Evolutionary conservation across 495 filamentous ascomycete genomes (phyloP).

Genomic region (Filosporella fistucella): DNA sequence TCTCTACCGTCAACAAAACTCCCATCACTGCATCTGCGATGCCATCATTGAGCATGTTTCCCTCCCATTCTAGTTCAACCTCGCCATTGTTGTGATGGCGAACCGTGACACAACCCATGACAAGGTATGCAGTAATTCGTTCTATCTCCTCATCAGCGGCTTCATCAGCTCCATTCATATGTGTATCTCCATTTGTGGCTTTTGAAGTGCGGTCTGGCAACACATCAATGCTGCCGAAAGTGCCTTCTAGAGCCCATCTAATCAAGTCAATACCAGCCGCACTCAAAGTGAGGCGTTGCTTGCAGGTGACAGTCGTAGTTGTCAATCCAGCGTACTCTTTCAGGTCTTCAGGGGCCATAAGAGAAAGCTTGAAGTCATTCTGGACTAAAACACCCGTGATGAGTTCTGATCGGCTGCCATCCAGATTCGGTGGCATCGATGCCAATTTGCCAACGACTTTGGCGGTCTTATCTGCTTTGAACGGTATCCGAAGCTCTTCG

Average conservation of each 20-base stretch:
- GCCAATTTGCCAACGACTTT: constrained; percentile 96
- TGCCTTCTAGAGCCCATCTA: constrained; percentile 89
- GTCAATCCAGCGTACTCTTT: constrained; percentile 93
- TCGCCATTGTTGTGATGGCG: constrained; percentile 66
- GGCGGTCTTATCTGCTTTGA: constrained; percentile 91
- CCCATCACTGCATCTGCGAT: constrained; percentile 95
- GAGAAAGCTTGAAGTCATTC: constrained; percentile 90
- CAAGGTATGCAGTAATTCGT: constrained; percentile 57
- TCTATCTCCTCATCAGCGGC: constrained; percentile 55
- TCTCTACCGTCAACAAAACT: constrained; percentile 83
- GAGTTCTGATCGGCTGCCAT: constrained; percentile 42
- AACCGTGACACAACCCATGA: constrained; percentile 89
- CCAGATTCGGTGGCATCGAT: constrained; percentile 51
- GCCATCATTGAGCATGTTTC: constrained; percentile 94
- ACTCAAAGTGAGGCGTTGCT: constrained; percentile 77
- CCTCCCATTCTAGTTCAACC: constrained; percentile 93
- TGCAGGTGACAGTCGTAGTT: constrained; percentile 87
- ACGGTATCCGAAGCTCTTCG: constrained; percentile 91
- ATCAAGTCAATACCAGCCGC: constrained; percentile 89
- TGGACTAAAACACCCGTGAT: constrained; percentile 91
- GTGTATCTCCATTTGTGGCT: constrained; percentile 38
- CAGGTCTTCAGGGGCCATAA: constrained; percentile 95
- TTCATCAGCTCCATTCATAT: constrained; percentile 43
- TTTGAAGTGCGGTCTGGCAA: constrained; percentile 41
- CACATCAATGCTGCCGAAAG: constrained; percentile 82